Conservation (phyloP, 768 basidiomycete genomes). For the Hygrocybe coccinea region DNA sequence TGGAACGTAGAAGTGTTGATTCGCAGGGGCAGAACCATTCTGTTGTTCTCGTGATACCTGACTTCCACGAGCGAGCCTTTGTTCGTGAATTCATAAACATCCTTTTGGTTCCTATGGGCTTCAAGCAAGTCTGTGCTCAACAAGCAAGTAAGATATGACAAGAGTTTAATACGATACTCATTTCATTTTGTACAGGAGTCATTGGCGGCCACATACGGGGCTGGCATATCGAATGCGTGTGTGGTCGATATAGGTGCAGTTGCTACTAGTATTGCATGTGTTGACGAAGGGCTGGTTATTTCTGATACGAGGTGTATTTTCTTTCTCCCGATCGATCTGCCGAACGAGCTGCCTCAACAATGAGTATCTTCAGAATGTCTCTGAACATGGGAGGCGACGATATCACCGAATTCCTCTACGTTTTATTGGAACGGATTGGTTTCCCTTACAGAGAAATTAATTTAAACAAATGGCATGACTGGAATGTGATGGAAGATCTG, state of each 20-base stretch:
- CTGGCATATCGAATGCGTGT: constrained; percentile 91
- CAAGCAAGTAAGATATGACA: constrained; percentile 50
- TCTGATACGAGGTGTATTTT: constrained; percentile 72
- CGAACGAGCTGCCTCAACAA: constrained; percentile 8
- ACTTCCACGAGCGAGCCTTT: constrained; percentile 82
- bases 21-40: constrained; percentile 68
- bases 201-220: constrained; percentile 88
- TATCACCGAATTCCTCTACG: constrained; percentile 83
- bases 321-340: background rate
- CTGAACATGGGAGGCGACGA: constrained; percentile 92
- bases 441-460: constrained; percentile 89
- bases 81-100: constrained; percentile 73
- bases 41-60: constrained; percentile 84
- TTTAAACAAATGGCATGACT: constrained; percentile 74
- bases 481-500: constrained; percentile 87
- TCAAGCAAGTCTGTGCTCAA: constrained; percentile 88
- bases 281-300: constrained; percentile 89
- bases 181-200: constrained; percentile 58
- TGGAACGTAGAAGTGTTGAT: background rate
- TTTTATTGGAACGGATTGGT: constrained; percentile 69
- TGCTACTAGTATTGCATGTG: constrained; percentile 81
- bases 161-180: background rate
- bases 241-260: constrained; percentile 92
- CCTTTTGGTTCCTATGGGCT: constrained; percentile 74
- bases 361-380: constrained; percentile 48